phyloP scores from a whole-genome alignment of 352 stramenopile genomes.

The Phytophthora lateralis region DNA sequence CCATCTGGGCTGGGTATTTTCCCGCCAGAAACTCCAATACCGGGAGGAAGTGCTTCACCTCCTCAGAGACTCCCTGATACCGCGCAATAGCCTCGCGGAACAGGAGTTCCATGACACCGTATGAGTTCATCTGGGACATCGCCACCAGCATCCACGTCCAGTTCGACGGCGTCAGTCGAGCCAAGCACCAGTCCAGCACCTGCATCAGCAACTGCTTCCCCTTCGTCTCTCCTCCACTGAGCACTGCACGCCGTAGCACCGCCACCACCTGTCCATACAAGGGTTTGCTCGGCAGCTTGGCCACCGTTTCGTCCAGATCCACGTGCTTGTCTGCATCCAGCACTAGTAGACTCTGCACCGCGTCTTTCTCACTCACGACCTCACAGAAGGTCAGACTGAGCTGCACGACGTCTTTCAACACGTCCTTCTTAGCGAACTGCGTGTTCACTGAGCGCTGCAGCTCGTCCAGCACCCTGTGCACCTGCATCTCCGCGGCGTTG shows the following conservation, averaged over 20 bases:
- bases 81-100: constrained; percentile 37
- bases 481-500: constrained; percentile 26
- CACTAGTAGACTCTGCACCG: constrained; percentile 37
- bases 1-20: constrained; percentile 48
- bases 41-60: constrained; percentile 23
- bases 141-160: constrained; percentile 63
- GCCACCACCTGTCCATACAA: constrained; percentile 51
- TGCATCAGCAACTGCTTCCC: constrained; percentile 29
- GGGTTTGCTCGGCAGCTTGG: constrained; percentile 43
- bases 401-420: constrained; percentile 49
- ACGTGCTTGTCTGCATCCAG: constrained; percentile 10
- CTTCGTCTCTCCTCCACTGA: constrained; percentile 29
- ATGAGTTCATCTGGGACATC: constrained; percentile 53
- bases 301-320: constrained; percentile 46
- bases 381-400: constrained; percentile 50
- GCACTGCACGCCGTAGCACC: constrained; percentile 47
- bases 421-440: constrained; percentile 33
- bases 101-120: constrained; percentile 52
- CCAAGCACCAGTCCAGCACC: constrained; percentile 59
- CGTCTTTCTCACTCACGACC: constrained; percentile 48
- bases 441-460: constrained; percentile 46
- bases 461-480: constrained; percentile 42
- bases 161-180: constrained; percentile 21
- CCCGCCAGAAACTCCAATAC: constrained; percentile 48
- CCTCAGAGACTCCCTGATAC: constrained; percentile 7